A percentile compares a stretch with the other conserved stretches of the same genome.
phyloP scores from a whole-genome alignment of 345 rosid species.

The Euphorbia peplus region DNA sequence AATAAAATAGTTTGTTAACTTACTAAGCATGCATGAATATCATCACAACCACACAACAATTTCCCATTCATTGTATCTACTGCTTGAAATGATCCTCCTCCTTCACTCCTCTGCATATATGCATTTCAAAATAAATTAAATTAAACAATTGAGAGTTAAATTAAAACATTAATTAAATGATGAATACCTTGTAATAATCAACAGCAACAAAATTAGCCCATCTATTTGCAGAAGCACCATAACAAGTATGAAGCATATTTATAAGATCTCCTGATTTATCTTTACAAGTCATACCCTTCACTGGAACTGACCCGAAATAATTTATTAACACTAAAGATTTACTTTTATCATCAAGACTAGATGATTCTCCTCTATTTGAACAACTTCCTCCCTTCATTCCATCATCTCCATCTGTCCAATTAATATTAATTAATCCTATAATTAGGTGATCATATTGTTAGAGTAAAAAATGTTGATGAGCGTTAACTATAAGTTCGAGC shows the following conservation, averaged over 20 bases:
- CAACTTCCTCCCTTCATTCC: constrained; percentile 63
- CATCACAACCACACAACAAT: constrained; percentile 31
- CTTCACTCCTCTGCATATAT: constrained; percentile 29
- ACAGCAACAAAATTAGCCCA: constrained; percentile 71
- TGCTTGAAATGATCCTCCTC: constrained; percentile 32
- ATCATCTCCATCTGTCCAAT: constrained; percentile 48
- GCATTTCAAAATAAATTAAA: background rate
- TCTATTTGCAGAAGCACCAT: constrained; percentile 42
- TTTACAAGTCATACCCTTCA: constrained; percentile 33
- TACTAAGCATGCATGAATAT: constrained; percentile 29
- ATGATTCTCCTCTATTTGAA: constrained; percentile 50
- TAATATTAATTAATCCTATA: background rate
- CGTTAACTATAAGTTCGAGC: too few species aligned
- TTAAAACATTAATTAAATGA: background rate
- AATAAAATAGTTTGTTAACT: background rate
- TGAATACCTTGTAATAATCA: constrained; percentile 50
- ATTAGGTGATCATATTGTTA: too few species aligned
- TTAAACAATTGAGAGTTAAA: background rate
- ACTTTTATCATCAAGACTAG: constrained; percentile 38
- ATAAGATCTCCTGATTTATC: constrained; percentile 49
- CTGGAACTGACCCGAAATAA: constrained; percentile 24
- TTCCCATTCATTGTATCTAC: constrained; percentile 31
- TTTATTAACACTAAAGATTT: constrained; percentile 50
- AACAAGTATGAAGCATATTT: constrained; percentile 48
- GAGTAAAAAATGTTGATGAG: too few species aligned